Evolutionary conservation across 371 early-diverging fungal genomes (phyloP).

Genomic region (Circinella minor): DNA sequence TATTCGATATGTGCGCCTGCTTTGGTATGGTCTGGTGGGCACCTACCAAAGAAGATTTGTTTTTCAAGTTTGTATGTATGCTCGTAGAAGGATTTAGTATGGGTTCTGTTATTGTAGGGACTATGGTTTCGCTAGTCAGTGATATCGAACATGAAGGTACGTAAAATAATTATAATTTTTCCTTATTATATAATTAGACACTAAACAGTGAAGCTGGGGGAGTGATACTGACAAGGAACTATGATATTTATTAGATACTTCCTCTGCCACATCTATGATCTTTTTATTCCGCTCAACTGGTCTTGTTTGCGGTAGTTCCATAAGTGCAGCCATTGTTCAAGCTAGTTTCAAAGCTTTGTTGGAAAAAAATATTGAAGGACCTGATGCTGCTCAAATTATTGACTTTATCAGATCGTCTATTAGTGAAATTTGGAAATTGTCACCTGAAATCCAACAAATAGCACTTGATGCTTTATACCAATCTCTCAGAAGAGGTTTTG

Average conservation of each 20-base stretch:
- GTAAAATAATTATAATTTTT: not conserved
- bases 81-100: constrained; percentile 47
- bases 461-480: constrained; percentile 23
- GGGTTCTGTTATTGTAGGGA: constrained; percentile 46
- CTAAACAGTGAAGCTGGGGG: too few species aligned
- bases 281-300: constrained; percentile 56
- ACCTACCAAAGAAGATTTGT: constrained; percentile 10
- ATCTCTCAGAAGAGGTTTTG: constrained; percentile 24
- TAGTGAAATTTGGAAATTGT: constrained; percentile 32
- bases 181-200: too few species aligned
- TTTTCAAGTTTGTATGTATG: constrained; percentile 29
- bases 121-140: constrained; percentile 53
- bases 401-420: constrained; percentile 46
- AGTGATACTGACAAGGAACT: too few species aligned
- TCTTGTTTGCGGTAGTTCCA: constrained; percentile 41
- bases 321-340: constrained; percentile 50
- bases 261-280: constrained; percentile 52
- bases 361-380: constrained; percentile 32
- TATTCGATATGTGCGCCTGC: constrained; percentile 8
- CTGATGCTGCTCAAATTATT: constrained; percentile 40
- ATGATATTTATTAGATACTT: constrained; percentile 29
- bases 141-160: constrained; percentile 41
- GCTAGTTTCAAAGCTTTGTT: constrained; percentile 35
- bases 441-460: constrained; percentile 28
- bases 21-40: constrained; percentile 19